phyloP scores from a whole-genome alignment of 1,284 basidiomycete genomes.

The Fomitopsis palustris region DNA sequence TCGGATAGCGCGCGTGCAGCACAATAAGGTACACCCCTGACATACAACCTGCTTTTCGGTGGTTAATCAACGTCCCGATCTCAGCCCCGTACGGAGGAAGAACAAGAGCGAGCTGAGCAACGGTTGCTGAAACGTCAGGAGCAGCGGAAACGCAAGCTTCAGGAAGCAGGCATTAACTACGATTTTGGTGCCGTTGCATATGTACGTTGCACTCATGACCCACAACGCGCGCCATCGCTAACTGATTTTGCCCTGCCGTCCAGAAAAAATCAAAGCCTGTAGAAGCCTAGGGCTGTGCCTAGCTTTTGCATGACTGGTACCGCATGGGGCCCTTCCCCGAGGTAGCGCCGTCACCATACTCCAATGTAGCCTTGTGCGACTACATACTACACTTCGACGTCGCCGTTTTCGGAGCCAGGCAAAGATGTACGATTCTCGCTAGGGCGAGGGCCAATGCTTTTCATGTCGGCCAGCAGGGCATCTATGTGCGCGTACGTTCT shows the following conservation, averaged over 20 bases:
- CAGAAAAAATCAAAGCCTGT: slow-evolving; percentile 25
- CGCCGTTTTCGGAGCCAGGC: too few relatives aligned
- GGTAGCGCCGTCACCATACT: background rate
- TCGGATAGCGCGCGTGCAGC: slow-evolving; percentile 68
- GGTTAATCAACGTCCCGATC: background rate
- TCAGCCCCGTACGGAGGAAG: slow-evolving; percentile 73
- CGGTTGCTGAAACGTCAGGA: slow-evolving; percentile 79
- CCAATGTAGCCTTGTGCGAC: background rate
- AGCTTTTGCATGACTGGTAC: background rate
- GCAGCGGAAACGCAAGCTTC: slow-evolving; percentile 76
- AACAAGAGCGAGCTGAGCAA: slow-evolving; percentile 65
- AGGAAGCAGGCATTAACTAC: slow-evolving; percentile 85
- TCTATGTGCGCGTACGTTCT: too few relatives aligned
- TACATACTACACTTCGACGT: background rate
- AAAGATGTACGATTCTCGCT: too few relatives aligned
- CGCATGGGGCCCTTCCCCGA: background rate
- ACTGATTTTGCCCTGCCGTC: slow-evolving; percentile 8
- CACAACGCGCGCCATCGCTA: too few relatives aligned
- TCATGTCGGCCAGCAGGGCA: too few relatives aligned
- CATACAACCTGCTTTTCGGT: background rate
- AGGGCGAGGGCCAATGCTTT: too few relatives aligned
- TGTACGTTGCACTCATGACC: too few relatives aligned
- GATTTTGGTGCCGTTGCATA: slow-evolving; percentile 76
- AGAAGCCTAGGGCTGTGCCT: slow-evolving; percentile 11
- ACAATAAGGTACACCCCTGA: slow-evolving; percentile 67